Evolutionary conservation across 1,284 basidiomycete genomes (phyloP).

Genomic region (Naganishia liquefaciens): DNA sequence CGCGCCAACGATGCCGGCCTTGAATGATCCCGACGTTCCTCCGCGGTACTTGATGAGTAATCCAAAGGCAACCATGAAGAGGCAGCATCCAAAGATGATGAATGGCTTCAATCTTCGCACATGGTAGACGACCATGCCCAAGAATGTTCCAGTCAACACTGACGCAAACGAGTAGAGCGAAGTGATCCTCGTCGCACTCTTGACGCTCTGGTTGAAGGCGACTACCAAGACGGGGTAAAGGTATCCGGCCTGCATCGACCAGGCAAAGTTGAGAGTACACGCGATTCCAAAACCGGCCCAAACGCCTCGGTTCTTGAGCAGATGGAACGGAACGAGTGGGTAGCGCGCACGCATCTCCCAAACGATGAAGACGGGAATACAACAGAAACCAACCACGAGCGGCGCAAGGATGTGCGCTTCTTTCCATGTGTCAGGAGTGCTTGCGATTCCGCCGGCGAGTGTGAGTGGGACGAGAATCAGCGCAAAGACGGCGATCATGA

Average conservation of each 20-base stretch:
- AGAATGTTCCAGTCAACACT: constrained; percentile 47
- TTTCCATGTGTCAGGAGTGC: constrained; percentile 40
- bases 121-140: constrained; percentile 50
- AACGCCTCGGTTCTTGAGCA: constrained; percentile 52
- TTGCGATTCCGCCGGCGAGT: constrained; percentile 47
- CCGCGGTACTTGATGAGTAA: constrained; percentile 55
- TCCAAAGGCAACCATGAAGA: constrained; percentile 50
- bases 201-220: constrained; percentile 49
- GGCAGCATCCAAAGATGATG: constrained; percentile 44
- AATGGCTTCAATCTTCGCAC: constrained; percentile 53
- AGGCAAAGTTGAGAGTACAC: constrained; percentile 50
- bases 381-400: constrained; percentile 52
- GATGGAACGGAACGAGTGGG: constrained; percentile 51
- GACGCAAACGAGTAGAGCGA: constrained; percentile 54
- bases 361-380: constrained; percentile 49
- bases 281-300: constrained; percentile 51
- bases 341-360: constrained; percentile 53
- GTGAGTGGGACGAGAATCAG: constrained; percentile 54
- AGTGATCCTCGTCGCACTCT: constrained; percentile 50
- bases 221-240: constrained; percentile 52
- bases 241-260: constrained; percentile 53
- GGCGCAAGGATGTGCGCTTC: constrained; percentile 51
- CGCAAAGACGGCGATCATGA: constrained; percentile 48
- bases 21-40: constrained; percentile 38
- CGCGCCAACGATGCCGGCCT: constrained; percentile 51